Evolutionary conservation across 352 stramenopile species (phyloP).

Genomic region (Phytopythium delawarense): DNA sequence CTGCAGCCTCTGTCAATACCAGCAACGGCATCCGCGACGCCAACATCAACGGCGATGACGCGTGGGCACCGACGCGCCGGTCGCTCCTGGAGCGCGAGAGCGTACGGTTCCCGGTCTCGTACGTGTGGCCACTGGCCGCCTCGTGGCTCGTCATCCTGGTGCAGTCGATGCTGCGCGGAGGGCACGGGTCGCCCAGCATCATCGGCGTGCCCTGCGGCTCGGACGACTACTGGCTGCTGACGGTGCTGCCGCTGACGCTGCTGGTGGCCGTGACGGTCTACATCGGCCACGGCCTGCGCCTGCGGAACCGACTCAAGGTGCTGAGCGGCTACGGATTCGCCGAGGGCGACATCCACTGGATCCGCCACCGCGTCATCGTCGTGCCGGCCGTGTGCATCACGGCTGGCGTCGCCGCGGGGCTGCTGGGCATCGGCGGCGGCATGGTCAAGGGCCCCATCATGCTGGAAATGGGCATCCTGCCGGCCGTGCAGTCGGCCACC

Average conservation of each 20-base stretch:
- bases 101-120: slow-evolving; percentile 48
- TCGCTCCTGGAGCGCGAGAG: slow-evolving; percentile 43
- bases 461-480: slow-evolving; percentile 95
- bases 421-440: slow-evolving; percentile 95
- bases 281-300: slow-evolving; percentile 54
- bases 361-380: slow-evolving; percentile 76
- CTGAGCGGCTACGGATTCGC: slow-evolving; percentile 72
- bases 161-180: slow-evolving; percentile 68
- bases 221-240: slow-evolving; percentile 90
- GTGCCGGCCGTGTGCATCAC: slow-evolving; percentile 93
- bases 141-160: slow-evolving; percentile 70
- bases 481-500: slow-evolving; percentile 84
- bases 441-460: slow-evolving; percentile 98
- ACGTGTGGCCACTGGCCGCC: slow-evolving; percentile 50
- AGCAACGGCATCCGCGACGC: background rate
- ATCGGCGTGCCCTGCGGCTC: slow-evolving; percentile 93
- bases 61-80: slow-evolving; percentile 30
- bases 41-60: slow-evolving; percentile 27
- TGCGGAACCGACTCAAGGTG: slow-evolving; percentile 73
- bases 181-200: slow-evolving; percentile 59
- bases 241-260: slow-evolving; percentile 72
- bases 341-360: slow-evolving; percentile 95
- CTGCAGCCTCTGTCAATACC: background rate
- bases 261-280: slow-evolving; percentile 58
- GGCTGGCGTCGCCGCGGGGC: slow-evolving; percentile 94